phyloP scores from a whole-genome alignment of 148 eudicot species.

The Silene uniflora region DNA sequence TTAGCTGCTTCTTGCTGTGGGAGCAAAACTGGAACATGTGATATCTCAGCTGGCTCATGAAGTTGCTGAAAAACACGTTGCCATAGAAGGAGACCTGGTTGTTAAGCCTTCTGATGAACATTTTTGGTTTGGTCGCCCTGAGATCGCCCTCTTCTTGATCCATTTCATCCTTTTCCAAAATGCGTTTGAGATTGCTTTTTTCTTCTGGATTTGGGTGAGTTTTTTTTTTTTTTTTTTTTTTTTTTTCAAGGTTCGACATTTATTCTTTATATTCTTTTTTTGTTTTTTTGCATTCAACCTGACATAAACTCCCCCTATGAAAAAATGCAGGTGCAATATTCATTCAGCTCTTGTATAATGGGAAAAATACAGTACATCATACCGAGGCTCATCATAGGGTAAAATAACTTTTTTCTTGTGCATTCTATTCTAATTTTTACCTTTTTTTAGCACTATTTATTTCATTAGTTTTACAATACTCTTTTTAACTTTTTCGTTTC shows the following conservation, averaged over 20 bases:
- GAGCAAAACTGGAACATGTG: conserved; percentile 76
- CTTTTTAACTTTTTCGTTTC: conserved; percentile 16
- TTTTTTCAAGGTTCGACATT: too few species aligned
- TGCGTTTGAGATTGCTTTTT: conserved; percentile 73
- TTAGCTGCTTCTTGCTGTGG: conserved; percentile 72
- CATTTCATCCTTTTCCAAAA: conserved; percentile 75
- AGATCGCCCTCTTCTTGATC: conserved; percentile 51
- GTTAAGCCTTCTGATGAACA: conserved; percentile 75
- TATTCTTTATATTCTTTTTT: background rate
- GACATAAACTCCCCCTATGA: background rate
- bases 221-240: background rate
- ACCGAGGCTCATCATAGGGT: conserved; percentile 79
- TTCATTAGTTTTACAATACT: too few species aligned
- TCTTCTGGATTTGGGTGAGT: conserved; percentile 87
- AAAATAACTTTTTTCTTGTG: background rate
- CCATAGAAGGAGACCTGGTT: conserved; percentile 60
- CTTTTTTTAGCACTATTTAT: background rate
- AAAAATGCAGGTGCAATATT: conserved; percentile 47
- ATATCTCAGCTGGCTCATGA: conserved; percentile 59
- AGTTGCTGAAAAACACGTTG: conserved; percentile 70
- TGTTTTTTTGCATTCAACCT: background rate
- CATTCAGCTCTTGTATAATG: conserved; percentile 71
- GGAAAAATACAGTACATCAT: conserved; percentile 49
- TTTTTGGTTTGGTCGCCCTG: conserved; percentile 70
- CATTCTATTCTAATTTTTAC: background rate